Base-by-base conservation (phyloP, 1,139 yeast species). In the Blastobotrys raffinosifermentans region DNA sequence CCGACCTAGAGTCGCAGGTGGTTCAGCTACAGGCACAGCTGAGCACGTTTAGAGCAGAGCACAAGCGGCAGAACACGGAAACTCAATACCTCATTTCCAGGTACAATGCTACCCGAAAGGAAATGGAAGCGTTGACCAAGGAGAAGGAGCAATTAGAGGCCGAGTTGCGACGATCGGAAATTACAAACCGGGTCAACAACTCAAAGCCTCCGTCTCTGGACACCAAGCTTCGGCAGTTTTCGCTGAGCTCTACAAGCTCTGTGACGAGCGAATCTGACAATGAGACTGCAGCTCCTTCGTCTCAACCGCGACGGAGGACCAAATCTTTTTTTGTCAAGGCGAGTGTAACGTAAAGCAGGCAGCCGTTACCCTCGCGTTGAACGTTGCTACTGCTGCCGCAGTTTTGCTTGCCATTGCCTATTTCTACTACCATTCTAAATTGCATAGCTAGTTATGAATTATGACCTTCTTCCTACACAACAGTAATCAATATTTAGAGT, bases 81-180 rank as follows among this genome's bases (percentile, higher is more conserved):
- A 31, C 44, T 6, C 57, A 52, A 30, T 47, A 50, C 32, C 39
- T 51, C 22, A 52, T 54, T 1, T 26, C 46, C 19, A 48, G 48
- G 34, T 52, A 52, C 35, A 52, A 52, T 43, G 29, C 29, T 4
- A 40, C 50, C 13, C 37, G 50, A 17, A 38, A 37, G 9, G 54
- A 51, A 17, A 37, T 43, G 6, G 43, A 38, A 10, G 18, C 26
- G 18, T 25, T 51, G 30, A 25, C 27, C 4, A 22, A 29, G 19
- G 44, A 42, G 22, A 42, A 38, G 25, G 41, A 38, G 13, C 40
- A 31, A 18, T 32, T 43, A 29, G 45, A 39, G 31, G 31, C 13
- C 5, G 11, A 13, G n/a, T 30, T 29, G 5, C 26, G 34, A 19
- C 26, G 32, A 20, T 40, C 38, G 3, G 40, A 32, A n/a, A 38